Evolutionary conservation across 805 yeast species (phyloP), one percentile per base, ranked within the genome.

Genomic region (Diddensiella transvaalensis): DNA sequence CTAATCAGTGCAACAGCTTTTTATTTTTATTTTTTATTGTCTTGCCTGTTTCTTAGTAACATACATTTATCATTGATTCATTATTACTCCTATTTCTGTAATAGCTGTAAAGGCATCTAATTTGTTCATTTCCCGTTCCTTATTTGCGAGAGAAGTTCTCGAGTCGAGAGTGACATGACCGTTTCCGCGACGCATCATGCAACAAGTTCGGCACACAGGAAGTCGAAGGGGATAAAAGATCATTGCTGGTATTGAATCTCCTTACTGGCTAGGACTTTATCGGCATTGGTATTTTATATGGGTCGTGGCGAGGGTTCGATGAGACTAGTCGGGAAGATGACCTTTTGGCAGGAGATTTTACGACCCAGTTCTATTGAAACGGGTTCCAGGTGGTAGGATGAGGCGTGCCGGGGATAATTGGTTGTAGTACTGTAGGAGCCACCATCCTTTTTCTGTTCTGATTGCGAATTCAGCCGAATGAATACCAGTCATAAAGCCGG

Each of bases 1-100:
- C 35, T 60, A 55, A 52, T 8, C 3, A n/a, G n/a, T 17, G 11
- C 21, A 3, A 18, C 36, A n/a, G 4, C 3, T 3, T 4, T 30
- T 30, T 3, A 30, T 18, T 30, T 15, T 30, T 13, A 29, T 30
- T 30, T 15, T 4, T 18, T 4, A 10, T 29, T 10, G 36, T 30
- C 17, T 18, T n/a, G n/a, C 36, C 36, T 29, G 33, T n/a, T 18
- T 4, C 36, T 15, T 30, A n/a, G n/a, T n/a, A n/a, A n/a, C n/a
- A n/a, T n/a, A n/a, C n/a, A n/a, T n/a, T n/a, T n/a, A n/a, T n/a
- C n/a, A 26, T 26, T 26, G 11, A 26, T 26, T 26, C 32, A 8
- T 26, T 8, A 26, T 26, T 26, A 8, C 13, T 26, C 11, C 32
- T 26, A 26, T 8, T 26, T 13, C 8, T 26, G 32, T 26, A 8